Conservation (phyloP, 1,284 basidiomycete genomes). For the Leccinum insolens region DNA sequence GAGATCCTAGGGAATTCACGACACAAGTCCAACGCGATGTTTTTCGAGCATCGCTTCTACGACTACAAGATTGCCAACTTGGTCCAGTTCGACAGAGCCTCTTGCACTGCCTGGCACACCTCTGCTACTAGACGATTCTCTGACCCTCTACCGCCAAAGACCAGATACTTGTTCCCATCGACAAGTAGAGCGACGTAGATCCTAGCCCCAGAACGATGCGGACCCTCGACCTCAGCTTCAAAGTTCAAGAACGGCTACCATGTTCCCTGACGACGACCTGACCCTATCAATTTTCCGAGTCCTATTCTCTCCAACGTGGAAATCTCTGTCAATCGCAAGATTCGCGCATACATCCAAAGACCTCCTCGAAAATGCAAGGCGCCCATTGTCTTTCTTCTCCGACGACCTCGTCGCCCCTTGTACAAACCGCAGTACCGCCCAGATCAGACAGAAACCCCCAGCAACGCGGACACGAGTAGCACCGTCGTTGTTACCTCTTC, state of each 20-base stretch:
- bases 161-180: background rate
- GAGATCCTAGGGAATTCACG: no score
- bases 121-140: background rate
- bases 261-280: background rate
- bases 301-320: background rate
- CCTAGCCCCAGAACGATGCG: no score
- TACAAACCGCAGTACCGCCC: background rate
- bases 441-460: no score
- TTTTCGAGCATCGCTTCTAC: background rate
- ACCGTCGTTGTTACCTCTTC: background rate
- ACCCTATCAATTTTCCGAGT: background rate
- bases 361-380: background rate
- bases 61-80: background rate
- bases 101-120: background rate
- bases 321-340: background rate
- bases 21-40: background rate
- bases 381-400: background rate
- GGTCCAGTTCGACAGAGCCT: background rate
- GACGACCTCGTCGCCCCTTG: background rate
- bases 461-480: no score
- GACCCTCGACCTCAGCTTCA: background rate
- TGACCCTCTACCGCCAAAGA: background rate
- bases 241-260: background rate
- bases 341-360: background rate
- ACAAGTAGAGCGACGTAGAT: no score